A percentile compares a stretch with the other conserved stretches of the same genome.
Evolutionary conservation across 2,329 filamentous ascomycete species (phyloP).

Genomic region (Cladophialophora carrionii): DNA sequence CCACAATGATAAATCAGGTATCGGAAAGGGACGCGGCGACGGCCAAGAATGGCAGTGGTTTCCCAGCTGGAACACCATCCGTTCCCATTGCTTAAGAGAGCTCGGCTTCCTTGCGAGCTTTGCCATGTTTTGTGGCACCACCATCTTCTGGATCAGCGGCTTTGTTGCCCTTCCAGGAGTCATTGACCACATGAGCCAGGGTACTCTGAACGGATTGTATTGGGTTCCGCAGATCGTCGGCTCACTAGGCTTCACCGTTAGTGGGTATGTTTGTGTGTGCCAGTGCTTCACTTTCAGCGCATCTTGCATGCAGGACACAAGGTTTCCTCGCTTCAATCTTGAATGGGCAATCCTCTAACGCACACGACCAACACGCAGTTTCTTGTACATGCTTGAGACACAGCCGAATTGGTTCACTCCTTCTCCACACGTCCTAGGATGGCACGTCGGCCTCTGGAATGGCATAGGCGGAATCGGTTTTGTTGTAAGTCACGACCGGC

Average conservation of each 20-base stretch:
- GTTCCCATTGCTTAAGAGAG: not conserved
- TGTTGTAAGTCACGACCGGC: not conserved
- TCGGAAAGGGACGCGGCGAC: not conserved
- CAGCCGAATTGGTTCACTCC: not conserved
- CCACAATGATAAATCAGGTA: not conserved
- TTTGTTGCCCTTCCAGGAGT: not conserved
- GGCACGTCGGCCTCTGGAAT: constrained; percentile 3
- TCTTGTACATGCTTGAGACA: constrained; percentile 5
- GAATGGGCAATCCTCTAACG: not conserved
- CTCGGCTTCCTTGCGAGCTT: constrained; percentile 1
- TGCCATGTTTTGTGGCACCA: constrained; percentile 1
- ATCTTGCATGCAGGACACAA: no score
- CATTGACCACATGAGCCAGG: not conserved
- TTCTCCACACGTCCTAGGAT: not conserved
- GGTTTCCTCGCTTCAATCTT: not conserved
- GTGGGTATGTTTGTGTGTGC: not conserved
- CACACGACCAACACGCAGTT: not conserved
- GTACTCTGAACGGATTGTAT: not conserved
- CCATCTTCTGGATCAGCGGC: constrained; percentile 5
- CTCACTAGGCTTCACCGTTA: not conserved
- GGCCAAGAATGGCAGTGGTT: not conserved
- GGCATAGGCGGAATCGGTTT: constrained; percentile 2
- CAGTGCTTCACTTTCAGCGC: not conserved
- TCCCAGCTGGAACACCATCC: not conserved
- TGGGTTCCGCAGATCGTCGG: constrained; percentile 2